Evolutionary conservation across 1,284 basidiomycete species (phyloP), one percentile per base, ranked within the genome.

Genomic region (Takashimella tepidaria): DNA sequence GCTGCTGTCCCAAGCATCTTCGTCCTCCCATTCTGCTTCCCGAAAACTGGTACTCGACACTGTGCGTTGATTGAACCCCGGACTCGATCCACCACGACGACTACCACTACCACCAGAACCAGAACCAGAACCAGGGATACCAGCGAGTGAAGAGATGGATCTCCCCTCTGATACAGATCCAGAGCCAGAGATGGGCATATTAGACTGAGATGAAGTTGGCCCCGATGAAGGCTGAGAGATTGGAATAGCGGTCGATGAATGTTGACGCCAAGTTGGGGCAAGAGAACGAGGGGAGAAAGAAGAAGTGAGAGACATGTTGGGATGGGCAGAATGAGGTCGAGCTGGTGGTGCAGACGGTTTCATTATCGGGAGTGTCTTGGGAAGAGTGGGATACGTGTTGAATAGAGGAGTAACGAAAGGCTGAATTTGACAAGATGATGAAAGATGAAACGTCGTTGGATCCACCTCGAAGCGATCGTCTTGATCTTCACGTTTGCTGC

Each of bases 1-100:
- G 52, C 81, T 81, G 62, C 85, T 87, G 77, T 92, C 89, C 89
- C 90, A 92, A 45, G 85, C 89, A 70, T 92, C 89, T 16, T 37
- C 31, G 31, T 37, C 31, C 62, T 92, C 89, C 53, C 85, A 87
- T 62, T 86, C 84, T 1, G 82, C 81, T 1, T 84, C 84, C 20
- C 81, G 45, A n/a, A 16, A 41, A 37, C 31, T 37, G 31, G 10
- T 37, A 8, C 10, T 16, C 31, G 31, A 37, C 31, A 37, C 31
- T 16, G 31, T 16, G 31, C 31, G 31, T 16, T 37, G 31, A 8
- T 8, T 8, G 10, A 37, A n/a, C n/a, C n/a, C n/a, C n/a, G n/a
- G n/a, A n/a, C n/a, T n/a, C n/a, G n/a, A n/a, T n/a, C n/a, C n/a
- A n/a, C n/a, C n/a, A n/a, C n/a, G n/a, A n/a, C n/a, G n/a, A n/a